Conservation (phyloP, 2,329 filamentous ascomycete species). For the Cephalotrichum gorgonifer region DNA sequence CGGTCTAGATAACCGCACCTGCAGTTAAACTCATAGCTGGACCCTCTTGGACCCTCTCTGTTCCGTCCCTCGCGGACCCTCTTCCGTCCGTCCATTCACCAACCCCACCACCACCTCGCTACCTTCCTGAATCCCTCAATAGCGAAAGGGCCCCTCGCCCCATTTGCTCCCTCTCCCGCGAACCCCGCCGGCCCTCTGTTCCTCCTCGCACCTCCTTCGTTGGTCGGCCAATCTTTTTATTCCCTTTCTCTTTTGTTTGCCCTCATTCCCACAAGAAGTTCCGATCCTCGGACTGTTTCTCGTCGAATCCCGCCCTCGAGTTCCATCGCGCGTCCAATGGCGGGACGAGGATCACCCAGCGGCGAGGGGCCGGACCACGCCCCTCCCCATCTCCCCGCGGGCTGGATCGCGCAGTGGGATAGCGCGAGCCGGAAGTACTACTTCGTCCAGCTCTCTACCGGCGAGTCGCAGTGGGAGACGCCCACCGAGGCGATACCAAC, state of each 20-base stretch:
- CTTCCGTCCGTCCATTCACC: background rate
- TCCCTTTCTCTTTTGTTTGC: background rate
- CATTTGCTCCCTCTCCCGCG: background rate
- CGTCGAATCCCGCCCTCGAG: background rate
- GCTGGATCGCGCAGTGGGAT: conserved; percentile 65
- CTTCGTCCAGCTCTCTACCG: conserved; percentile 62
- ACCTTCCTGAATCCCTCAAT: background rate
- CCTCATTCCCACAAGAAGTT: background rate
- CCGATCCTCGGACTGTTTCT: background rate
- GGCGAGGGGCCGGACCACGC: conserved; percentile 46
- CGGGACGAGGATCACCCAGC: conserved; percentile 46
- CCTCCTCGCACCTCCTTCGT: background rate
- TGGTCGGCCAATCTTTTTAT: background rate
- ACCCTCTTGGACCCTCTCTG: background rate
- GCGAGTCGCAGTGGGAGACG: conserved; percentile 64
- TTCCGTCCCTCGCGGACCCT: background rate
- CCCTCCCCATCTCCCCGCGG: conserved; percentile 50
- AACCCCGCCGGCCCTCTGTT: background rate
- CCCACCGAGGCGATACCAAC: conserved; percentile 54
- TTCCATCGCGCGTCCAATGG: conserved; percentile 32
- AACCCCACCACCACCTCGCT: background rate
- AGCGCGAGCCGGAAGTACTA: conserved; percentile 55
- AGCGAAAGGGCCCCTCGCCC: background rate
- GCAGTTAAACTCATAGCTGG: background rate
- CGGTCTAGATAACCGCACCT: background rate